Evolutionary conservation across 441 rosid species (phyloP).

Genomic region (Syzygium syzygioides): DNA sequence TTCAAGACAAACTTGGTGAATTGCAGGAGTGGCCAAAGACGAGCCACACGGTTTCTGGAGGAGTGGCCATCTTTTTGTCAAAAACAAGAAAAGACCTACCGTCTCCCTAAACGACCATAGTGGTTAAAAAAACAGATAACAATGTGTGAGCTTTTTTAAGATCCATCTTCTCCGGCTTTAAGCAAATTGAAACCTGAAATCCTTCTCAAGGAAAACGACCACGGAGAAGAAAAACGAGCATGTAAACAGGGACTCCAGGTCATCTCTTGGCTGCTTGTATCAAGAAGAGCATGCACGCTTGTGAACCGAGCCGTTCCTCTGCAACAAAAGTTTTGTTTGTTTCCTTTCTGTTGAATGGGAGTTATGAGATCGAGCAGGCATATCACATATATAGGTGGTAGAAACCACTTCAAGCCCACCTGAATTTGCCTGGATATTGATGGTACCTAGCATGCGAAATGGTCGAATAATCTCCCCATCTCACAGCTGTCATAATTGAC

Average conservation of each 20-base stretch:
- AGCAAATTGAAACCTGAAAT: slow-evolving; percentile 3
- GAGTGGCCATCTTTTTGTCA: slow-evolving; percentile 7
- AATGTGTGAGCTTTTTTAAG: background rate
- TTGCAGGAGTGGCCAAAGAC: slow-evolving; percentile 2
- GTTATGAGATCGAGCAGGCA: background rate
- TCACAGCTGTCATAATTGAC: background rate
- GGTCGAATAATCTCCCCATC: background rate
- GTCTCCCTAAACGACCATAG: background rate
- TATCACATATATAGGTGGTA: background rate
- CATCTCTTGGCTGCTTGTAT: slow-evolving; percentile 9
- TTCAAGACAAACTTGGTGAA: background rate
- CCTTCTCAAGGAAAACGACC: slow-evolving; percentile 8
- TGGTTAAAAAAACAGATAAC: background rate
- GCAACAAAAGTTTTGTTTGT: background rate
- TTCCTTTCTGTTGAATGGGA: background rate
- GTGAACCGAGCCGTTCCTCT: slow-evolving; percentile 9
- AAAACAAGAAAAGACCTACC: background rate
- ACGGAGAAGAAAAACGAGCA: slow-evolving; percentile 5
- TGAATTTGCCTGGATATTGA: slow-evolving; percentile 1
- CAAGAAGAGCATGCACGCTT: slow-evolving; percentile 8
- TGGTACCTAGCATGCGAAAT: slow-evolving; percentile 3
- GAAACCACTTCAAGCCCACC: background rate
- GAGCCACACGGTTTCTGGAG: slow-evolving; percentile 3
- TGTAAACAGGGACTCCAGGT: slow-evolving; percentile 4
- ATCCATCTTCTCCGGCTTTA: background rate